Evolutionary conservation across 768 basidiomycete species (phyloP), one percentile per base, ranked within the genome.

Genomic region (Amanita thiersii): DNA sequence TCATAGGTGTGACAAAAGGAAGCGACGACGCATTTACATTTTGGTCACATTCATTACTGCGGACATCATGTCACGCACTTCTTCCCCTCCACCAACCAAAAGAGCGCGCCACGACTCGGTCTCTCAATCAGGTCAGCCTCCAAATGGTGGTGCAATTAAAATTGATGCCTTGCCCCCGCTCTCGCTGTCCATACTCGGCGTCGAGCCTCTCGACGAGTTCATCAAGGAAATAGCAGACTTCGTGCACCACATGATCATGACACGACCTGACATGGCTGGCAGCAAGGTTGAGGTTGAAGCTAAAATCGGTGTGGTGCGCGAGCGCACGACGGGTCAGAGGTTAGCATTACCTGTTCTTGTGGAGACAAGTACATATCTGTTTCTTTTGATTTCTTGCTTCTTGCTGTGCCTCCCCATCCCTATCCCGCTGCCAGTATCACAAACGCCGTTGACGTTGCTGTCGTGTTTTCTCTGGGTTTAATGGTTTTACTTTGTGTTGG

Each of bases 201-300:
- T 90, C 37, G 91, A 93, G 56, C 91, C 91, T 1, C 65, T 89
- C 21, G 92, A 96, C 59, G 92, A 94, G 55, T 92, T 96, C 56
- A 90, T 91, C 57, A 79, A 79, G 56, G 86, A 90, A 56, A 73
- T 96, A 43, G 91, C 88, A 26, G 88, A 94, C 63, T 96, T 89
- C 61, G 67, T 93, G 28, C 79, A 79, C 60, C 79, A 81, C 53
- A 79, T 72, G 66, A 77, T 88, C 51, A 53, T 56, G 40, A 77
- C 66, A 4, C 71, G 73, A 17, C 73, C 77, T 14, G 70, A 77
- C 48, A 55, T 63, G 40, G 39, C 73, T 7, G 57, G 51, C 39
- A 76, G 77, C 24, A 68, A 68, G 24, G 73, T 94, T 18, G 92
- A 94, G 65, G 83, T 94, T 7, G 92, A 94, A 60, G 91, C 88